Percentiles rank a stretch among this genome's conserved stretches.
phyloP scores from a whole-genome alignment of 495 filamentous ascomycete species.

The Hypoxylon fragiforme region DNA sequence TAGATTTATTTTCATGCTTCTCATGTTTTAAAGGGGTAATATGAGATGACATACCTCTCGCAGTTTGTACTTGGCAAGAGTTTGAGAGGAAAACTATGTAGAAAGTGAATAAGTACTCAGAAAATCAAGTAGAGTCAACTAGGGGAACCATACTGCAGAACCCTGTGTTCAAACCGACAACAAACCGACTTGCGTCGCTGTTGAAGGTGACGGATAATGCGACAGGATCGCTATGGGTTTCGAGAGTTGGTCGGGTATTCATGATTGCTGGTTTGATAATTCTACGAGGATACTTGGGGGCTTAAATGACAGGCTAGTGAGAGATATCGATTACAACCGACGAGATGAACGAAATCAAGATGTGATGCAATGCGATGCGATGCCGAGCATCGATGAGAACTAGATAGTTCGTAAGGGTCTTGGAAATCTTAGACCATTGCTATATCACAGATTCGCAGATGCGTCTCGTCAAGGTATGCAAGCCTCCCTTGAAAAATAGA shows the following conservation, averaged over 20 bases:
- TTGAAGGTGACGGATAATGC: constrained; percentile 89
- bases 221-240: constrained; percentile 70
- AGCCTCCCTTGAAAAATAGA: constrained; percentile 8
- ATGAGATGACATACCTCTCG: constrained; percentile 51
- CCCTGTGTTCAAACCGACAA: constrained; percentile 83
- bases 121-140: constrained; percentile 1
- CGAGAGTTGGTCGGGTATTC: constrained; percentile 89
- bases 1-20: too few relatives aligned
- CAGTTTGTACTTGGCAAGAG: constrained; percentile 71
- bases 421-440: constrained; percentile 29
- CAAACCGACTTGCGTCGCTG: constrained; percentile 82
- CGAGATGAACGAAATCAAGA: constrained; percentile 9
- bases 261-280: constrained; percentile 54
- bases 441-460: constrained; percentile 25
- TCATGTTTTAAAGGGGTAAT: too few relatives aligned
- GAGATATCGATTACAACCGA: constrained; percentile 3
- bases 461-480: background rate
- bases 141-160: constrained; percentile 71
- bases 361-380: background rate
- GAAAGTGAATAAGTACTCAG: constrained; percentile 17
- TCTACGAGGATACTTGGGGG: background rate
- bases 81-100: constrained; percentile 75
- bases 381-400: constrained; percentile 26
- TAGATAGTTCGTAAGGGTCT: constrained; percentile 11
- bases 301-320: constrained; percentile 1